A percentile compares a stretch with the other conserved stretches of the same genome.
Conservation (phyloP, 164 flowering plant genomes). For the Echeveria elegans region DNA sequence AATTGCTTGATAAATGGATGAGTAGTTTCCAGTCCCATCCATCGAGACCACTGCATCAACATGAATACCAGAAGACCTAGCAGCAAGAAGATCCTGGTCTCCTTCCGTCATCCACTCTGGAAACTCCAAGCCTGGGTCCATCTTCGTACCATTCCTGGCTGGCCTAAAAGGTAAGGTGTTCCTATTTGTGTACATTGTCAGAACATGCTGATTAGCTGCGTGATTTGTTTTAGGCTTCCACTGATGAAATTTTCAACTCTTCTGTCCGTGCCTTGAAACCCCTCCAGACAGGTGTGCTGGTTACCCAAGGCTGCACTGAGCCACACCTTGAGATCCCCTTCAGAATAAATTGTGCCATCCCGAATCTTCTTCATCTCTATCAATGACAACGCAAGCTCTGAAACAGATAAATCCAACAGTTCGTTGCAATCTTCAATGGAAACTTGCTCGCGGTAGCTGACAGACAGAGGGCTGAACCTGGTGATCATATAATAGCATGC, state of each 20-base stretch:
- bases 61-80: not conserved
- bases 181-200: conserved; percentile 14
- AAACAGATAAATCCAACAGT: conserved; percentile 69
- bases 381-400: conserved; percentile 71
- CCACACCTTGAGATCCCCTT: conserved; percentile 71
- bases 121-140: too few species aligned
- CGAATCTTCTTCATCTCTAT: conserved; percentile 47
- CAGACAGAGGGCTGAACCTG: conserved; percentile 44
- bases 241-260: conserved; percentile 36
- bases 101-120: too few species aligned
- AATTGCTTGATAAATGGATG: conserved; percentile 55
- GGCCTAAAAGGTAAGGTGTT: too few species aligned
- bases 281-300: conserved; percentile 92
- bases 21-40: conserved; percentile 63
- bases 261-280: conserved; percentile 69
- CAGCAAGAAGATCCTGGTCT: too few species aligned
- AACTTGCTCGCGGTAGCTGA: conserved; percentile 50
- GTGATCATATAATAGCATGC: conserved; percentile 36
- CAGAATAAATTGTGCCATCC: conserved; percentile 24
- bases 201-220: conserved; percentile 53
- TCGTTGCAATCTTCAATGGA: conserved; percentile 80
- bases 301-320: conserved; percentile 85
- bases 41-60: conserved; percentile 54
- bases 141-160: too few species aligned
- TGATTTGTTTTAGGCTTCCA: conserved; percentile 63